phyloP scores from a whole-genome alignment of 148 eudicot species.

The Chenopodium berlandieri region DNA sequence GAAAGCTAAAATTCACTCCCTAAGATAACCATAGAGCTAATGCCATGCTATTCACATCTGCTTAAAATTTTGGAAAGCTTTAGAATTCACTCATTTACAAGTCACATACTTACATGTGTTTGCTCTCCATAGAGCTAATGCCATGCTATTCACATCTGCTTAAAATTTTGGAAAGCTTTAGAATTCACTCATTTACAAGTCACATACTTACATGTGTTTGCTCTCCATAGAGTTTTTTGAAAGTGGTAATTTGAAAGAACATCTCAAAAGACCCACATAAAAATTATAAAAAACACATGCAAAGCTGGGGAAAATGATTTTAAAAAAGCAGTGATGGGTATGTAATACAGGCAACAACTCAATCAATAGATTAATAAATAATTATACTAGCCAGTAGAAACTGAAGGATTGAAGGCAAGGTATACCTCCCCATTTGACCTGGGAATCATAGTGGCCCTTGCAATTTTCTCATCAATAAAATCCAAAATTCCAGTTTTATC shows the following conservation, averaged over 20 bases:
- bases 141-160: not conserved
- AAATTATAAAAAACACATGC: not conserved
- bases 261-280: not conserved
- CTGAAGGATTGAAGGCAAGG: slow-evolving; percentile 17
- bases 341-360: not conserved
- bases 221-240: not conserved
- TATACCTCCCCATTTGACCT: slow-evolving; percentile 81
- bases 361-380: not conserved
- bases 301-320: not conserved
- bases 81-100: not conserved
- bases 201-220: not conserved
- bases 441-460: slow-evolving; percentile 85
- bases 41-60: not conserved
- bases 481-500: slow-evolving; percentile 84
- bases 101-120: not conserved
- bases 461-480: slow-evolving; percentile 77
- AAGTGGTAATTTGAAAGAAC: not conserved
- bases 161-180: too few relatives aligned
- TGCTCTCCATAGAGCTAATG: not conserved
- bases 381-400: slow-evolving; percentile 5
- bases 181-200: not conserved
- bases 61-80: too few relatives aligned
- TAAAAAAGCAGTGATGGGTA: not conserved
- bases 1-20: not conserved
- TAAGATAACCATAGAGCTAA: not conserved